Evolutionary conservation across 495 filamentous ascomycete species (phyloP), one percentile per base, ranked within the genome.

Genomic region (Cercophora sp.): DNA sequence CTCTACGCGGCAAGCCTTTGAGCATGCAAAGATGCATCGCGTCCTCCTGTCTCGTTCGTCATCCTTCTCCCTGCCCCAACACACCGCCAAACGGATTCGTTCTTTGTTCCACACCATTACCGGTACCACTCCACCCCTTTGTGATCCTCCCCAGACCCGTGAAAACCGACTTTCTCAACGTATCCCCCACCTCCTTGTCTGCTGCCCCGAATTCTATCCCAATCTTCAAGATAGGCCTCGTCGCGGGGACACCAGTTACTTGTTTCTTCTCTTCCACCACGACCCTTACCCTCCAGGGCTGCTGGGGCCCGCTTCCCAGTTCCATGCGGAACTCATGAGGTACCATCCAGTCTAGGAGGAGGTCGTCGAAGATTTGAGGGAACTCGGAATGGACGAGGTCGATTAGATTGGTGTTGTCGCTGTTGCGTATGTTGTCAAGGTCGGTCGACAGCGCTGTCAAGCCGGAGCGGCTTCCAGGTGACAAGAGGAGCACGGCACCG

Each of bases 301-400:
- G 36, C n/a, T n/a, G 2, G 9, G 36, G 4, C 2, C 36, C 36
- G n/a, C 36, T 8, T 2, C 36, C 4, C 5, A 39, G 15, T 39
- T 39, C 5, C 36, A 39, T 39, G n/a, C 22, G 5, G 22, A 39
- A 39, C 1, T 39, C 36, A 5, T 10, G 36, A 2, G 36, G 36
- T 18, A 39, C 36, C 36, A 8, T 18, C 36, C 36, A 39, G 15
- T 39, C 15, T 18, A 39, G 36, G 36, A 39, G 36, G 11, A 39
- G 36, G 36, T 39, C 36, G n/a, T 39, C 15, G 36, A 39, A 39
- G 36, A 39, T 39, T 2, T 39, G 36, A 2, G 11, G 36, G n/a
- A 39, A 39, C 10, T 39, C 36, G 36, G 36, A 39, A n/a, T 39
- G 36, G n/a, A 39, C 36, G 36, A 39, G 36, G 36, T 39, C 36